Evolutionary conservation across 164 flowering plant species (phyloP).

Genomic region (Cinnamomum micranthum): DNA sequence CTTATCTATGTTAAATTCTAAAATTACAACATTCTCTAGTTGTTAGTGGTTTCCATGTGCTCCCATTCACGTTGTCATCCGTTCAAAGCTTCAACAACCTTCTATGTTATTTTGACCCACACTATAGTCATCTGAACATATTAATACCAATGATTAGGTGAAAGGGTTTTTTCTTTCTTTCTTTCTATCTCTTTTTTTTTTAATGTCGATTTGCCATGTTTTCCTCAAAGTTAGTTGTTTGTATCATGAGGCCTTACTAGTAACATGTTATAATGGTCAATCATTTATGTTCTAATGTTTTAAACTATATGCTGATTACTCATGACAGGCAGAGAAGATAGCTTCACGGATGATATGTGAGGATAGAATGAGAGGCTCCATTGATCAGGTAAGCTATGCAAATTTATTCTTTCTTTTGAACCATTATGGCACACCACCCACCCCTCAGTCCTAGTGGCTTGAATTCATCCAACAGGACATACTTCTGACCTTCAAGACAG

Average conservation of each 20-base stretch:
- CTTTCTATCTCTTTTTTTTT: neutral
- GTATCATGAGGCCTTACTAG: neutral
- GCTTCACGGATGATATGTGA: conserved; percentile 95
- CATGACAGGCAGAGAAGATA: conserved; percentile 91
- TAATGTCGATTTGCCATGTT: neutral
- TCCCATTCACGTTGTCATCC: too few relatives aligned
- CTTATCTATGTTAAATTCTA: too few relatives aligned
- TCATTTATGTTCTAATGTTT: neutral
- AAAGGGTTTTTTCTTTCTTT: neutral
- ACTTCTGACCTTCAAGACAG: too few relatives aligned
- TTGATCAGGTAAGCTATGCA: conserved; percentile 76
- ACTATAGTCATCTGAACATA: neutral
- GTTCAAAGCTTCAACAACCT: neutral
- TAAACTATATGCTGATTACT: neutral
- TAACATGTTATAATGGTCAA: neutral
- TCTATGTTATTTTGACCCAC: too few relatives aligned
- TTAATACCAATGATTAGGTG: neutral
- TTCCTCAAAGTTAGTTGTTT: neutral
- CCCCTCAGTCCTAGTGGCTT: too few relatives aligned
- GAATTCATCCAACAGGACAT: too few relatives aligned
- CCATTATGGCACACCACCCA: neutral
- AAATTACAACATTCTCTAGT: too few relatives aligned
- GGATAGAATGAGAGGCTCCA: conserved; percentile 98
- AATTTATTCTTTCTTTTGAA: neutral
- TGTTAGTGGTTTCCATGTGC: too few relatives aligned